Evolutionary conservation across 768 basidiomycete species (phyloP).

Genomic region (Sutorius australiensis): DNA sequence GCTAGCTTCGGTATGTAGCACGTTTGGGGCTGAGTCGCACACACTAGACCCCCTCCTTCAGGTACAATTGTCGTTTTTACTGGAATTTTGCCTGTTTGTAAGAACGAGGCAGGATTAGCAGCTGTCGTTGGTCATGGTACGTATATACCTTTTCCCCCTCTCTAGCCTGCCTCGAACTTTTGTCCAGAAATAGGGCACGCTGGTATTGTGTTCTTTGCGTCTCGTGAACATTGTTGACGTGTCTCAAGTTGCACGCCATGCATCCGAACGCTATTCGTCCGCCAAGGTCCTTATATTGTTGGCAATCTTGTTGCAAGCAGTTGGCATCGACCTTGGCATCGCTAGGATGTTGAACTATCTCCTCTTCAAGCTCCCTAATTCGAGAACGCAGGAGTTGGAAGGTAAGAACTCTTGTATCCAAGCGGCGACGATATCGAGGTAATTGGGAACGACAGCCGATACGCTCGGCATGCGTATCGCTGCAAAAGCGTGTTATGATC

Average conservation of each 20-base stretch:
- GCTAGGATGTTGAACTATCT: constrained; percentile 44
- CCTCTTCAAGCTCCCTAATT: constrained; percentile 75
- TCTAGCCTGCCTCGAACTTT: background rate
- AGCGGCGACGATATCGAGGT: background rate
- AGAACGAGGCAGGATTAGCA: constrained; percentile 78
- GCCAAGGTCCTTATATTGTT: constrained; percentile 40
- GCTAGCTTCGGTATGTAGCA: constrained; percentile 56
- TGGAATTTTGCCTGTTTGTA: constrained; percentile 76
- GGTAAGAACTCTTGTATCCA: constrained; percentile 36
- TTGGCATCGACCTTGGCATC: constrained; percentile 56
- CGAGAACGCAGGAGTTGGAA: constrained; percentile 77
- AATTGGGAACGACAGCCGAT: constrained; percentile 54
- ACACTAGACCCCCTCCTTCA: constrained; percentile 15
- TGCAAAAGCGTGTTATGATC: constrained; percentile 85
- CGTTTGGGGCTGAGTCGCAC: background rate
- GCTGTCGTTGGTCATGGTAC: constrained; percentile 82
- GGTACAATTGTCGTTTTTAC: constrained; percentile 85
- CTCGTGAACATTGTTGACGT: background rate
- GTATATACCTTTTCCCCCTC: background rate
- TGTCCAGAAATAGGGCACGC: constrained; percentile 73
- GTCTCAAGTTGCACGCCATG: constrained; percentile 52
- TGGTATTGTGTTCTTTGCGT: constrained; percentile 37
- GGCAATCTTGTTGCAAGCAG: constrained; percentile 39
- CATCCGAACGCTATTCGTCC: constrained; percentile 45
- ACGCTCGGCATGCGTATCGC: constrained; percentile 78